Evolutionary conservation across 2,329 filamentous ascomycete genomes (phyloP).

Genomic region (Xylaria sp.): DNA sequence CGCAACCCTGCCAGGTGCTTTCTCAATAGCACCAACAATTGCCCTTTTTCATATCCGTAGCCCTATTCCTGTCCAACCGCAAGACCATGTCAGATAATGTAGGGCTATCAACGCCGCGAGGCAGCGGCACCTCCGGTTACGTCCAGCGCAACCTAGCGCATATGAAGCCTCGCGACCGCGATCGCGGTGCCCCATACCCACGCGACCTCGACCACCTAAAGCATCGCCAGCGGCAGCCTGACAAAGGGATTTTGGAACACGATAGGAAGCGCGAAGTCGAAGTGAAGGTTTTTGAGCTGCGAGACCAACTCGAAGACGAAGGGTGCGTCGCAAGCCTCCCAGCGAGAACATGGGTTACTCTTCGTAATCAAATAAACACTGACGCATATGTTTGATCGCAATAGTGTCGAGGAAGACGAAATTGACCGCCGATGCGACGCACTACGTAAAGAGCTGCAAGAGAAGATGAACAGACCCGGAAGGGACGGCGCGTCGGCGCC

Average conservation of each 20-base stretch:
- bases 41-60: background rate
- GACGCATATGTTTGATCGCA: constrained; percentile 29
- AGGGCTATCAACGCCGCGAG: constrained; percentile 91
- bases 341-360: background rate
- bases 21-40: background rate
- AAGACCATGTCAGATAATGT: constrained; percentile 91
- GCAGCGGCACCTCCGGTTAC: constrained; percentile 95
- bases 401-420: constrained; percentile 83
- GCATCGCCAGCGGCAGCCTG: constrained; percentile 84
- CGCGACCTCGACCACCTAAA: constrained; percentile 74
- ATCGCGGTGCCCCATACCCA: constrained; percentile 78
- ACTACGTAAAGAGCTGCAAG: constrained; percentile 71
- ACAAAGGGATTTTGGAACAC: constrained; percentile 93
- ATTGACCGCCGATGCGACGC: constrained; percentile 81
- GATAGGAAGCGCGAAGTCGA: constrained; percentile 91
- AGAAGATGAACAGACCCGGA: constrained; percentile 59
- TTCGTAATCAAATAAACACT: background rate
- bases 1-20: background rate
- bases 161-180: constrained; percentile 84
- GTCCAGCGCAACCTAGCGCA: constrained; percentile 95
- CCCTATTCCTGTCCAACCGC: background rate
- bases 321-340: constrained; percentile 62
- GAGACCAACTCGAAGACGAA: constrained; percentile 92
- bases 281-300: constrained; percentile 89
- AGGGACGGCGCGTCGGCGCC: constrained; percentile 51